Conservation (phyloP, 805 yeast species). For the Monosporozyma siamensis region DNA sequence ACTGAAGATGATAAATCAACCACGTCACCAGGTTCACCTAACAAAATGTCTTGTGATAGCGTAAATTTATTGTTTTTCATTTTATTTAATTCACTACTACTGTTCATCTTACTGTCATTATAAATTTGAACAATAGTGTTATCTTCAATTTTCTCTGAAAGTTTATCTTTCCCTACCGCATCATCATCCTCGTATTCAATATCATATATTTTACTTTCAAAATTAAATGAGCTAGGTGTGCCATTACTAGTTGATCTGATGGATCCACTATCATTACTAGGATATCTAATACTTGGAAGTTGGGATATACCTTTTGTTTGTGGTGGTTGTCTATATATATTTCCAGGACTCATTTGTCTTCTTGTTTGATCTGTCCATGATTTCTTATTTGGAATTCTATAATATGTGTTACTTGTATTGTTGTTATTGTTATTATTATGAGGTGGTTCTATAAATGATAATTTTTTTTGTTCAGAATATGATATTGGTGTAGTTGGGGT, state of each 20-base stretch:
- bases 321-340: conserved; percentile 9
- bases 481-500: conserved; percentile 22
- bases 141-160: neutral
- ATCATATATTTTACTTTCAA: conserved; percentile 33
- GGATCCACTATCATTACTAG: conserved; percentile 4
- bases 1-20: conserved; percentile 18
- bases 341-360: conserved; percentile 13
- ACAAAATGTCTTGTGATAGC: conserved; percentile 16
- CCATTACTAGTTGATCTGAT: conserved; percentile 6
- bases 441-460: conserved; percentile 5
- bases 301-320: neutral
- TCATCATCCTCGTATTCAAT: conserved; percentile 17
- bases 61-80: neutral
- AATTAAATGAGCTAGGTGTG: conserved; percentile 23
- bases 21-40: conserved; percentile 30
- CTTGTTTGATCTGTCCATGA: conserved; percentile 4
- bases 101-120: neutral
- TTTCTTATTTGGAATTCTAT: conserved; percentile 3
- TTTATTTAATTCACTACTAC: neutral
- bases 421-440: conserved; percentile 2
- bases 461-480: conserved; percentile 4
- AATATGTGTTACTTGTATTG: neutral
- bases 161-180: too few species aligned
- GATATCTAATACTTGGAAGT: neutral
- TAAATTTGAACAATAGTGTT: neutral